phyloP scores from a whole-genome alignment of 306 rosid genomes.

The Castanospermum australe region DNA sequence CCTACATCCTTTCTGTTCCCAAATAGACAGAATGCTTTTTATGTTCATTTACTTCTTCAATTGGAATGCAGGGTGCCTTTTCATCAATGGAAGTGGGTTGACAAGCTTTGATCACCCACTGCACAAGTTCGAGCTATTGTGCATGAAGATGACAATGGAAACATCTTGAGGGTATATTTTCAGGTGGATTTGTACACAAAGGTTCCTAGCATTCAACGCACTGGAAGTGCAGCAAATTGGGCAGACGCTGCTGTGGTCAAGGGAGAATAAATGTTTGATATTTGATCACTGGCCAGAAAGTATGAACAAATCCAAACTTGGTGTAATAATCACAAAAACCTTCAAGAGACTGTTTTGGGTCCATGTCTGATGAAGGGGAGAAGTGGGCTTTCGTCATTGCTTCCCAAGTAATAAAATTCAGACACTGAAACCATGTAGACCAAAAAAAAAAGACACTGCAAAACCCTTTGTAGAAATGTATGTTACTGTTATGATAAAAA shows the following conservation, averaged over 20 bases:
- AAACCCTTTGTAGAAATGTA: not conserved
- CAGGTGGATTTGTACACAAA: conserved; percentile 57
- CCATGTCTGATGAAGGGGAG: not conserved
- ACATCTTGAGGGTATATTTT: conserved; percentile 47
- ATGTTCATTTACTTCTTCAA: not conserved
- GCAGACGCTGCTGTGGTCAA: conserved; percentile 36
- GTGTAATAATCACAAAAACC: not conserved
- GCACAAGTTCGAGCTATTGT: conserved; percentile 44
- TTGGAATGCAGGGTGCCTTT: conserved; percentile 53
- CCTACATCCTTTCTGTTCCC: not conserved
- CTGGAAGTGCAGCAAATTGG: conserved; percentile 61
- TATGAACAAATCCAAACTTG: not conserved
- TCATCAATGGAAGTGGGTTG: conserved; percentile 54
- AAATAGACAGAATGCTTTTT: not conserved
- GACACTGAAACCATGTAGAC: not conserved
- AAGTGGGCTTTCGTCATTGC: not conserved
- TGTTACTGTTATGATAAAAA: not conserved
- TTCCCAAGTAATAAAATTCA: not conserved
- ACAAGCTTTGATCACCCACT: conserved; percentile 63
- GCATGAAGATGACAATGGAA: conserved; percentile 49
- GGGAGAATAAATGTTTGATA: conserved; percentile 24
- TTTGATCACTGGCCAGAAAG: not conserved
- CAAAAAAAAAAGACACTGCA: conserved; percentile 1
- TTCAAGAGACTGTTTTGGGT: not conserved
- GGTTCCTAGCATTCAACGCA: conserved; percentile 56